Evolutionary conservation across 2,329 filamentous ascomycete species (phyloP).

Genomic region (Fusarium globosum): DNA sequence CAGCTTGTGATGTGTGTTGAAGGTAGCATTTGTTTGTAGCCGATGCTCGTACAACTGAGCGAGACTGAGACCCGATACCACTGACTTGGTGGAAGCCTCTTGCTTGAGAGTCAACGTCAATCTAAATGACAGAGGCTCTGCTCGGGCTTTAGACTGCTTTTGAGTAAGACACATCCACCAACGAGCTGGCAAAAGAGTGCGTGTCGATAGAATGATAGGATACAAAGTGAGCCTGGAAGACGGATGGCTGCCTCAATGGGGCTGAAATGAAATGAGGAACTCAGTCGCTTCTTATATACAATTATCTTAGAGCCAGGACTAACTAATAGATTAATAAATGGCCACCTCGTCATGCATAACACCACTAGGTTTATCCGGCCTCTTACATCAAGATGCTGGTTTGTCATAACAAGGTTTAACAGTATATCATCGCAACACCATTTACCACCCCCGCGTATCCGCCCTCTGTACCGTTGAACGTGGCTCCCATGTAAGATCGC

Average conservation of each 20-base stretch:
- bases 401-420: conserved; percentile 20
- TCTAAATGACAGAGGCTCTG: no score
- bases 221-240: background rate
- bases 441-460: conserved; percentile 19
- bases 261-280: background rate
- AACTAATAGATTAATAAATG: background rate
- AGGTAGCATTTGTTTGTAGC: background rate
- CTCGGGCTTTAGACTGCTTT: no score
- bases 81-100: no score
- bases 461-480: conserved; percentile 2
- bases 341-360: conserved; percentile 6
- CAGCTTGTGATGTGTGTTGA: background rate
- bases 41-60: background rate
- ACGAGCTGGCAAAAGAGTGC: background rate
- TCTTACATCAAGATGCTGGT: conserved; percentile 8
- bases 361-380: conserved; percentile 8
- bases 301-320: background rate
- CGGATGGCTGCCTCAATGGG: background rate
- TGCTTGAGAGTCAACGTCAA: background rate
- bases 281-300: conserved; percentile 5
- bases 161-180: background rate
- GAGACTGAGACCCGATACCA: background rate
- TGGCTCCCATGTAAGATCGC: conserved; percentile 19
- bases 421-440: conserved; percentile 15
- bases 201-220: background rate